Conservation (phyloP, 148 eudicot genomes). For the Suaeda aralocaspica region DNA sequence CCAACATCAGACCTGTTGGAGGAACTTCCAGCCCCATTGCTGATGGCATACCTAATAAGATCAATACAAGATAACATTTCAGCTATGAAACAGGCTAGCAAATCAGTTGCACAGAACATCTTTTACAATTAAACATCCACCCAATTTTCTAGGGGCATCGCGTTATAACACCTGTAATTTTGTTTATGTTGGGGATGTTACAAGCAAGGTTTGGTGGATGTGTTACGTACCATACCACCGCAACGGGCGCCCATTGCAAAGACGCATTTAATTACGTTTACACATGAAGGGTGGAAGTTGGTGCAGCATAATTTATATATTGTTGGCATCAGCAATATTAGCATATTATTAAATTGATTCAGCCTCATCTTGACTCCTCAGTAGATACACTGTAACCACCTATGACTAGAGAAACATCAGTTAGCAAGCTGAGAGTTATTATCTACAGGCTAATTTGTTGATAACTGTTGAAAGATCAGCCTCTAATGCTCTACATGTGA, state of each 20-base stretch:
- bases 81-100: background rate
- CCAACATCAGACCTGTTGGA: constrained; percentile 76
- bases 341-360: background rate
- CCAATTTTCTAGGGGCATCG: background rate
- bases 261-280: too few species aligned
- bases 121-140: background rate
- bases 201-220: too few species aligned
- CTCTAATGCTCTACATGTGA: background rate
- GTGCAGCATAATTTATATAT: too few species aligned
- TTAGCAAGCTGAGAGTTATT: background rate
- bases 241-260: too few species aligned
- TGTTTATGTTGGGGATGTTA: background rate
- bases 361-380: background rate
- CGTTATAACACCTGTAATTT: too few species aligned
- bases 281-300: too few species aligned
- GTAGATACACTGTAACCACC: background rate
- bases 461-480: background rate
- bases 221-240: too few species aligned
- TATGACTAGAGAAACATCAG: background rate
- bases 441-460: background rate
- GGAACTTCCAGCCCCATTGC: constrained; percentile 51
- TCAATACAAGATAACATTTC: background rate
- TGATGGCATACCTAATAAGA: constrained; percentile 38
- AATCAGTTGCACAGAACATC: too few species aligned
- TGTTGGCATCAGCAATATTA: too few species aligned